phyloP scores from a whole-genome alignment of 1,139 yeast genomes.

The Cylindricascospora bacillispora region DNA sequence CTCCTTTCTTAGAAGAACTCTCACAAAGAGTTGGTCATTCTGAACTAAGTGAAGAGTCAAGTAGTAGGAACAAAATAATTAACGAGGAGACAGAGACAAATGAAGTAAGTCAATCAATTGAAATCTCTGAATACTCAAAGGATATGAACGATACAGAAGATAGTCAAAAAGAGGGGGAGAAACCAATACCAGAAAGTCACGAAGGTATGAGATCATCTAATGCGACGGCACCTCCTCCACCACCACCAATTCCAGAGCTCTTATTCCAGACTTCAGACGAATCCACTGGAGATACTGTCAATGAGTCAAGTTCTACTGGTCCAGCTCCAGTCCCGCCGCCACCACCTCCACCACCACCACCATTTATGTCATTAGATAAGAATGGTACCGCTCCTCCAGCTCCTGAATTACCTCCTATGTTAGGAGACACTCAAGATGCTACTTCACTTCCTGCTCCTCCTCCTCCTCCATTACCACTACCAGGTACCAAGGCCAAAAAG shows the following conservation, averaged over 20 bases:
- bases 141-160: not conserved
- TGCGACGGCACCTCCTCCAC: constrained; percentile 18
- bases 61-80: not conserved
- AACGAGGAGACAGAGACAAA: not conserved
- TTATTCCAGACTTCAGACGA: constrained; percentile 10
- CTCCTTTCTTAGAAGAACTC: constrained; percentile 43
- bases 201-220: not conserved
- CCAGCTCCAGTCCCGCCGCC: constrained; percentile 26
- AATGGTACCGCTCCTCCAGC: constrained; percentile 9
- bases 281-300: constrained; percentile 4
- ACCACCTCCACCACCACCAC: constrained; percentile 9
- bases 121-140: too few species aligned
- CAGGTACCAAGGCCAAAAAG: constrained; percentile 14
- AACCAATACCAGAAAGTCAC: not conserved
- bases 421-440: constrained; percentile 30
- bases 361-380: constrained; percentile 5
- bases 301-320: constrained; percentile 10
- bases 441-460: constrained; percentile 30
- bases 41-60: constrained; percentile 3
- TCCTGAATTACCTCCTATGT: constrained; percentile 24
- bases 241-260: constrained; percentile 26
- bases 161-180: constrained; percentile 7
- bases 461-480: constrained; percentile 24
- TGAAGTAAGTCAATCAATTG: not conserved
- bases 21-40: constrained; percentile 26